Evolutionary conservation across 257 asterid genomes (phyloP).

Genomic region (Solanum bulbocastanum): DNA sequence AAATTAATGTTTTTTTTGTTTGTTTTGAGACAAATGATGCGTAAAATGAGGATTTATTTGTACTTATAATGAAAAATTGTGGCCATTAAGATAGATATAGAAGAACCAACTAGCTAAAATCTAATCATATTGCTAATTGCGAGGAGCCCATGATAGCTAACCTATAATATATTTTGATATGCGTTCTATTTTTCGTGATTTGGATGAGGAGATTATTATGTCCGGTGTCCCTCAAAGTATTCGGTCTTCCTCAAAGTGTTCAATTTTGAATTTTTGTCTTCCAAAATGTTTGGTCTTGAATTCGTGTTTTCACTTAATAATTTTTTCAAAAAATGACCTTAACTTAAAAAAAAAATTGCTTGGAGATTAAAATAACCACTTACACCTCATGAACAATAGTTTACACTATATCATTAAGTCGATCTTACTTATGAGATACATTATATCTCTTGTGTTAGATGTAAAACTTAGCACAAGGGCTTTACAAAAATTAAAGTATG

Average conservation of each 20-base stretch:
- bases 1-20: not conserved
- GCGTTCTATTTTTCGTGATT: not conserved
- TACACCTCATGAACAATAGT: not conserved
- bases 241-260: no score
- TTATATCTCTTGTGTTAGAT: no score
- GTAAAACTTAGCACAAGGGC: no score
- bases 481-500: no score
- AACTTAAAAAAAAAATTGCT: no score
- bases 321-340: no score
- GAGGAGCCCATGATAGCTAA: not conserved
- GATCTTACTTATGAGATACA: not conserved
- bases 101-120: not conserved
- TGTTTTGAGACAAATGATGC: not conserved
- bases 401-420: no score
- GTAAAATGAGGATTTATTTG: not conserved
- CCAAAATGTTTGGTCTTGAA: no score
- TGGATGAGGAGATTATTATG: not conserved
- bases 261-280: no score
- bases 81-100: not conserved
- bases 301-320: no score
- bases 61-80: not conserved
- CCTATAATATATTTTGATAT: not conserved
- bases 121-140: not conserved
- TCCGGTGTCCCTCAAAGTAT: not conserved
- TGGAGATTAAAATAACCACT: no score